Evolutionary conservation across 257 asterid genomes (phyloP), one percentile per base, ranked within the genome.

Genomic region (Ligustrum vulgare): DNA sequence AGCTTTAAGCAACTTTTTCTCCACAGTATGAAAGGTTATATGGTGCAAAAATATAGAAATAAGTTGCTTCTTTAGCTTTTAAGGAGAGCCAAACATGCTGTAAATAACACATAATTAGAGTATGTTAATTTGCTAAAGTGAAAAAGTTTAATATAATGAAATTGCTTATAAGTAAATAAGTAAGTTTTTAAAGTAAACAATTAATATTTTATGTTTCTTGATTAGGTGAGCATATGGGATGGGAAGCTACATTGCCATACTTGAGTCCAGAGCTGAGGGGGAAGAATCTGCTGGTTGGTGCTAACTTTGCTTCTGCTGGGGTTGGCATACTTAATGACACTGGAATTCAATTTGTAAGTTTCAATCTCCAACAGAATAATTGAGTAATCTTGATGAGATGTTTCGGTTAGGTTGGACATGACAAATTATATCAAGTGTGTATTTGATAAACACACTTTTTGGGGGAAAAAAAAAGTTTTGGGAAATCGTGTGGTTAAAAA

Each of bases 241-340:
- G 84, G 72, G 91, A 90, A 75, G 70, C 94, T 56, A 89, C 97
- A 51, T 20, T 86, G 75, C 94, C 97, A 58, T 90, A 92, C 84
- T 75, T 92, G 83, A 82, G 89, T 33, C 96, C 96, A 0, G 68
- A 72, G 56, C 90, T 90, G 31, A 82, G 56, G 65, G 94, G 93
- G 6, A 78, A 77, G 67, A 92, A 77, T n/a, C 86, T 88, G 70
- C 77, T 86, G 13, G 80, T 83, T 71, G 97, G 97, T n/a, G 96
- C 96, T 65, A 92, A 92, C 74, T 92, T 90, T 73, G 97, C 97
- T 60, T 92, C 97, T 11, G 96, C 94, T 5, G 97, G 97, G 10
- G 90, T 92, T 72, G 96, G 93, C 80, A 82, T 92, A 71, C 94
- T 92, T 34, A 92, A 92, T 71, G 97, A 92, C 79, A 90, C 96